These are phyloP conservation scores for Diaporthe sp. DNA, from an alignment of 2,329 filamentous ascomycete genomes.

Conservation along the genomic window DNA sequence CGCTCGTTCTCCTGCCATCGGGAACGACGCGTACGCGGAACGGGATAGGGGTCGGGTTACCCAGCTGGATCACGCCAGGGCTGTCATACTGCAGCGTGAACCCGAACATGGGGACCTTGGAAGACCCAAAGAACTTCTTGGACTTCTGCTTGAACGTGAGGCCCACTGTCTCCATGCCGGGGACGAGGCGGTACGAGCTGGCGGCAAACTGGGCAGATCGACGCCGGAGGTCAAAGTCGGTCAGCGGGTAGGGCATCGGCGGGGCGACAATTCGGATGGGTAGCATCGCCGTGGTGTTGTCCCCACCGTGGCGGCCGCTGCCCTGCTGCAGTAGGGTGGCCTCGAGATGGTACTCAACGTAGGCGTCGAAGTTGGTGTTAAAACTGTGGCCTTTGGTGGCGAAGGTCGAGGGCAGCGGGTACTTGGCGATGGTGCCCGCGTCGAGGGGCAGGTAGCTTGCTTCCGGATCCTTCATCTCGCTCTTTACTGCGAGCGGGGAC, in stretches of 20 bases:
- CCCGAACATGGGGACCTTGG: constrained; percentile 49
- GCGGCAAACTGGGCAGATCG: constrained; percentile 33
- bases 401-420: constrained; percentile 41
- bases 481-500: constrained; percentile 14
- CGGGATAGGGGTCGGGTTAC: constrained; percentile 42
- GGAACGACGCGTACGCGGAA: constrained; percentile 42
- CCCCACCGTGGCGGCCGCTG: neutral
- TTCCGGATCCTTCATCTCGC: neutral
- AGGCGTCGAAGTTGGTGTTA: constrained; percentile 41
- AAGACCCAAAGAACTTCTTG: constrained; percentile 48
- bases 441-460: constrained; percentile 40
- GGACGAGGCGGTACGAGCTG: constrained; percentile 46
- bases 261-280: constrained; percentile 42
- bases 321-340: constrained; percentile 43
- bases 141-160: constrained; percentile 50
- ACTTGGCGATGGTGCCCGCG: constrained; percentile 21
- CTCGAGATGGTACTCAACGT: constrained; percentile 53
- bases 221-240: constrained; percentile 36
- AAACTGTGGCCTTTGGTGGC: constrained; percentile 13
- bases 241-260: constrained; percentile 39
- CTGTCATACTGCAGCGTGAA: constrained; percentile 45
- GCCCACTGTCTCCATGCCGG: constrained; percentile 47
- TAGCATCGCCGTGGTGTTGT: constrained; percentile 38
- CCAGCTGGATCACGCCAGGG: constrained; percentile 49
- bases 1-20: constrained; percentile 37